A percentile compares a stretch with the other conserved stretches of the same genome.
These are phyloP conservation scores for Grosmannia huntii DNA, from an alignment of 2,329 filamentous ascomycete genomes.

Conservation along the genomic window DNA sequence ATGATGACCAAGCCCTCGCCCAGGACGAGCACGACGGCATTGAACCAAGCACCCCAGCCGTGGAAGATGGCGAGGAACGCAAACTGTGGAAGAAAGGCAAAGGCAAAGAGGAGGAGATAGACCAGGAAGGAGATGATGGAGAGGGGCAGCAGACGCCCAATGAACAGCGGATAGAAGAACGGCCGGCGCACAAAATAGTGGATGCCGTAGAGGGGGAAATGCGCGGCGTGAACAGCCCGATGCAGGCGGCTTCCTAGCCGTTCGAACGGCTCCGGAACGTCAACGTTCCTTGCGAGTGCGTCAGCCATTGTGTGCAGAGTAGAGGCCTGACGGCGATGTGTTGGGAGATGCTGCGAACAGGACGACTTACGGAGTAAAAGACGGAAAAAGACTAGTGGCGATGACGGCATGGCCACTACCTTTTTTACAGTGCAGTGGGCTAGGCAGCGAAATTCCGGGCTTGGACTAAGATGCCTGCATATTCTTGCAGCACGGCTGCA, in stretches of 20 bases:
- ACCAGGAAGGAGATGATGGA: constrained; percentile 72
- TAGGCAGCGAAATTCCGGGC: background rate
- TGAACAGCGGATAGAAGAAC: constrained; percentile 72
- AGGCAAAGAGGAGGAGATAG: constrained; percentile 75
- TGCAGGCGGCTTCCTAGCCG: constrained; percentile 7
- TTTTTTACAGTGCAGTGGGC: background rate
- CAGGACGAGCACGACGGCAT: constrained; percentile 76
- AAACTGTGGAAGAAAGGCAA: constrained; percentile 79
- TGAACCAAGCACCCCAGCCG: constrained; percentile 76
- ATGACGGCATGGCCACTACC: background rate
- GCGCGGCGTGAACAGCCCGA: constrained; percentile 24
- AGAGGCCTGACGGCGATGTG: too few species aligned
- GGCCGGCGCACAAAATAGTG: constrained; percentile 67
- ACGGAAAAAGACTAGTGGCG: background rate
- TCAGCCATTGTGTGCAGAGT: background rate
- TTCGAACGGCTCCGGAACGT: constrained; percentile 1
- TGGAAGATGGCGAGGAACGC: constrained; percentile 86
- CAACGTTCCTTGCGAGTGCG: background rate
- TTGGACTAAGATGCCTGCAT: background rate
- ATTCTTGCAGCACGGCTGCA: background rate
- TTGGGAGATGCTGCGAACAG: background rate
- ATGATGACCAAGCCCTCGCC: constrained; percentile 67
- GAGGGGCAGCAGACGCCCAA: constrained; percentile 65
- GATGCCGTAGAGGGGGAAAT: constrained; percentile 57
- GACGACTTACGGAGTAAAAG: too few species aligned